Evolutionary conservation across 495 filamentous ascomycete genomes (phyloP).

Genomic region (Aspergillus cavernicola): DNA sequence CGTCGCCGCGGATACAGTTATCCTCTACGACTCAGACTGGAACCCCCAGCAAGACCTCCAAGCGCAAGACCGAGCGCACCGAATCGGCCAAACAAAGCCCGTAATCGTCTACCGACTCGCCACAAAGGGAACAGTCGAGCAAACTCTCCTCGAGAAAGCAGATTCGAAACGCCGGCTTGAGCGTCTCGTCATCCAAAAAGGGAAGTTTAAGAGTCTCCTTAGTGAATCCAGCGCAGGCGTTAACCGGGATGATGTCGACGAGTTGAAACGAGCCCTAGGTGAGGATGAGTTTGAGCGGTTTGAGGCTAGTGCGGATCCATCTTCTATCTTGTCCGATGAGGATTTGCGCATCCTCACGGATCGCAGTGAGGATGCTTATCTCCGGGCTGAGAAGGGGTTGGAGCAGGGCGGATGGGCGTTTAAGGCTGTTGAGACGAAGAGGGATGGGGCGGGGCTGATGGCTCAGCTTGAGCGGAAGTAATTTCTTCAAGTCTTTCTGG

Average conservation of each 20-base stretch:
- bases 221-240: conserved; percentile 24
- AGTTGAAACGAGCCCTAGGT: conserved; percentile 44
- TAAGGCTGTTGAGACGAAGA: conserved; percentile 42
- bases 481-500: conserved; percentile 1
- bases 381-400: conserved; percentile 68
- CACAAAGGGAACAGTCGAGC: conserved; percentile 89
- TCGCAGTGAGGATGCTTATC: conserved; percentile 82
- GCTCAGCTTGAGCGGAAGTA: conserved; percentile 24
- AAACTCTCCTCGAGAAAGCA: conserved; percentile 80
- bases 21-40: conserved; percentile 84
- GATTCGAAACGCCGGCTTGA: conserved; percentile 93
- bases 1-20: conserved; percentile 67
- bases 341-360: conserved; percentile 81
- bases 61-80: conserved; percentile 90
- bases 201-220: conserved; percentile 59
- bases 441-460: conserved; percentile 32
- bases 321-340: conserved; percentile 65
- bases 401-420: conserved; percentile 41
- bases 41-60: conserved; percentile 97
- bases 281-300: conserved; percentile 55
- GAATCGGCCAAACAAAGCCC: conserved; percentile 87
- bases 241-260: conserved; percentile 37
- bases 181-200: conserved; percentile 93
- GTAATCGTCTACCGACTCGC: conserved; percentile 95
- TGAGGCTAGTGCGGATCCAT: conserved; percentile 45